A percentile compares a stretch with the other conserved stretches of the same genome.
Conservation (phyloP, 805 yeast genomes). For the Wickerhamomyces silvicola region DNA sequence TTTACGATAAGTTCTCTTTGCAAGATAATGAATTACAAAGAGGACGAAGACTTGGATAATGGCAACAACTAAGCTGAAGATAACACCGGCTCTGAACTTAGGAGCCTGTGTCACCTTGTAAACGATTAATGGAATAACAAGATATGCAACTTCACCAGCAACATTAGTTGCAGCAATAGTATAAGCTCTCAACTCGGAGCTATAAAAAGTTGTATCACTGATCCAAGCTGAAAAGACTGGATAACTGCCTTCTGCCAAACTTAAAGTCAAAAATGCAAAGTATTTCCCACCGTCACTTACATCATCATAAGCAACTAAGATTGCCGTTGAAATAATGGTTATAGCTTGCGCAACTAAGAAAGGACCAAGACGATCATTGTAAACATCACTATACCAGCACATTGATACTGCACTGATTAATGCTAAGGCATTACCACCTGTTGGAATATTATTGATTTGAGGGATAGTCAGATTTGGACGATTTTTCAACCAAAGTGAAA, state of each 20-base stretch:
- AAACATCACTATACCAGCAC: conserved; percentile 4
- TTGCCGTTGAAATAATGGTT: conserved; percentile 10
- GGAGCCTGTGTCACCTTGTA: conserved; percentile 5
- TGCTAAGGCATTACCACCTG: conserved; percentile 7
- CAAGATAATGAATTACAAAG: not conserved
- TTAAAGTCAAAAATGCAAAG: conserved; percentile 17
- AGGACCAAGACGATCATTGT: conserved; percentile 1
- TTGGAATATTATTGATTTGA: conserved; percentile 9
- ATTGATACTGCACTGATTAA: conserved; percentile 2
- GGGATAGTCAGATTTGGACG: conserved; percentile 3
- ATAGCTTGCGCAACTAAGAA: conserved; percentile 3
- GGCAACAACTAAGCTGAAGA: conserved; percentile 1
- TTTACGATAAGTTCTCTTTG: too few relatives aligned
- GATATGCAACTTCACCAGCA: not conserved
- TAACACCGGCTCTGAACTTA: conserved; percentile 2
- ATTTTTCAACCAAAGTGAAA: conserved; percentile 1
- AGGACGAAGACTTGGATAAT: not conserved
- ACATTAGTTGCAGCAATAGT: conserved; percentile 6
- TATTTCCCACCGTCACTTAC: conserved; percentile 11
- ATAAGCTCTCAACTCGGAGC: conserved; percentile 13
- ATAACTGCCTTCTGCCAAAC: conserved; percentile 11
- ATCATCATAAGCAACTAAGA: conserved; percentile 19
- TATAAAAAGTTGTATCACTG: conserved; percentile 8
- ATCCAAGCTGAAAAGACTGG: conserved; percentile 17
- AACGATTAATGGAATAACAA: conserved; percentile 7